Percentiles rank a stretch among this genome's conserved stretches.
These are phyloP conservation scores for Dispira simplex DNA, from an alignment of 192 early-diverging fungal genomes.

Conservation along the genomic window DNA sequence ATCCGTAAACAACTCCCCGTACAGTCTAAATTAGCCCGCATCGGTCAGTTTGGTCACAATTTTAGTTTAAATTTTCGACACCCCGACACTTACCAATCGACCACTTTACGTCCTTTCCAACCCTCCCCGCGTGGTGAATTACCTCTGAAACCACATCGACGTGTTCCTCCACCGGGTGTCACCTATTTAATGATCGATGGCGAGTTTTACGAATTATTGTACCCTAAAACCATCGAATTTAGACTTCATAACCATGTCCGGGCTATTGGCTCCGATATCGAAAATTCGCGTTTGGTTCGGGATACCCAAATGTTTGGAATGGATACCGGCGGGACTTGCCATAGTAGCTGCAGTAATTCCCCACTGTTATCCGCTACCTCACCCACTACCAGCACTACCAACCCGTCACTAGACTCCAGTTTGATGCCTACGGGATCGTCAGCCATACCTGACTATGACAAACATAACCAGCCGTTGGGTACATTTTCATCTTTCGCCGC, in stretches of 20 bases:
- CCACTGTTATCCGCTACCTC: no score
- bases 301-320: slow-evolving; percentile 22
- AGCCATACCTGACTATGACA: no score
- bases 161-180: slow-evolving; percentile 22
- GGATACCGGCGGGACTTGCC: no score
- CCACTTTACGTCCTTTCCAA: slow-evolving; percentile 16
- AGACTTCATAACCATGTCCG: slow-evolving; percentile 45
- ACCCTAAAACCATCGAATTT: slow-evolving; percentile 39
- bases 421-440: no score
- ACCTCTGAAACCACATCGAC: slow-evolving; percentile 7
- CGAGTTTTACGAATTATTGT: slow-evolving; percentile 53
- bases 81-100: slow-evolving; percentile 21
- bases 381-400: no score
- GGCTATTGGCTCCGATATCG: slow-evolving; percentile 36
- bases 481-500: no score
- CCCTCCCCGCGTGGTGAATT: slow-evolving; percentile 3
- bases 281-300: slow-evolving; percentile 32
- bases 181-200: slow-evolving; percentile 63
- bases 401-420: no score
- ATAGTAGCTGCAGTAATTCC: no score
- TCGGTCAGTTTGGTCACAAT: slow-evolving; percentile 22
- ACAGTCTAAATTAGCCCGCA: slow-evolving; percentile 44
- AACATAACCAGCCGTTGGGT: no score
- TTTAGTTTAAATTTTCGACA: slow-evolving; percentile 38
- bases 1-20: slow-evolving; percentile 40